phyloP scores from a whole-genome alignment of 768 basidiomycete genomes.

The Butyriboletus loyo region DNA sequence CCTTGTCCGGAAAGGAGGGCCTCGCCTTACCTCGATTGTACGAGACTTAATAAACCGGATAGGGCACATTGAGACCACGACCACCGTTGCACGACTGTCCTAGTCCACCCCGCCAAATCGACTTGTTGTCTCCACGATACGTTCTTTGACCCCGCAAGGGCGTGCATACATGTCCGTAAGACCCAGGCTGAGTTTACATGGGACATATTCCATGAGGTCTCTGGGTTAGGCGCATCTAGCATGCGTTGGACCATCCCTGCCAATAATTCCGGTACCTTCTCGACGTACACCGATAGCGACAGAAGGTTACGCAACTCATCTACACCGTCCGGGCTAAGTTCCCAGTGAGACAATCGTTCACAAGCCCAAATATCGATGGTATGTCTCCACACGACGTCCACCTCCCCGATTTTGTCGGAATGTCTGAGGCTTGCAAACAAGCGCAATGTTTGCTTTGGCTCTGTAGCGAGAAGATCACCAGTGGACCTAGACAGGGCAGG shows the following conservation, averaged over 20 bases:
- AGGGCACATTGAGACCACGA: constrained; percentile 55
- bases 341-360: constrained; percentile 41
- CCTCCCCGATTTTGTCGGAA: constrained; percentile 50
- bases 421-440: constrained; percentile 50
- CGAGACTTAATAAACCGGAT: constrained; percentile 48
- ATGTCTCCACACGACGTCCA: constrained; percentile 58
- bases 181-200: constrained; percentile 50
- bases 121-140: constrained; percentile 47
- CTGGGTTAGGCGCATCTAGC: constrained; percentile 30
- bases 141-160: constrained; percentile 39
- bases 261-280: constrained; percentile 41
- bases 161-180: constrained; percentile 56
- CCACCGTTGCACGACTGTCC: constrained; percentile 48
- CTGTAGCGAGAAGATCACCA: constrained; percentile 41
- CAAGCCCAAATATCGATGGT: constrained; percentile 51
- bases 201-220: constrained; percentile 32
- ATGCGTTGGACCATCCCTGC: constrained; percentile 43
- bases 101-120: constrained; percentile 51
- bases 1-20: background rate
- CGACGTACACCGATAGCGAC: constrained; percentile 50
- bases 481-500: constrained; percentile 56
- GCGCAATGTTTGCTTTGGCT: constrained; percentile 42
- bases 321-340: constrained; percentile 40
- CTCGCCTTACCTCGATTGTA: constrained; percentile 42
- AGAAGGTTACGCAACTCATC: constrained; percentile 54